phyloP scores from a whole-genome alignment of 176 grass and related monocot genomes.

The Aegilops tauschii region DNA sequence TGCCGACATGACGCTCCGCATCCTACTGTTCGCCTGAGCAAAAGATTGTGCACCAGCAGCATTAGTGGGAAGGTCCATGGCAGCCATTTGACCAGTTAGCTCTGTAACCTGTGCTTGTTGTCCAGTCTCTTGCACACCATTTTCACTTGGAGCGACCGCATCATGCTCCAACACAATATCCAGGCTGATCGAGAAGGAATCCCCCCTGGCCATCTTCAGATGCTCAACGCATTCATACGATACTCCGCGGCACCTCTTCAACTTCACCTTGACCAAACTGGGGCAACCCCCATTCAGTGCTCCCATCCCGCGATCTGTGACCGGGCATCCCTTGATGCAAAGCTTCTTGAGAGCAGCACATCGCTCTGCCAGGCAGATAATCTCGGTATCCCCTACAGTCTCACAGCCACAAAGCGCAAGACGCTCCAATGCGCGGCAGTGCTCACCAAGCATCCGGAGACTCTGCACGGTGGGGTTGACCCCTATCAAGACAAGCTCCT shows the following conservation, averaged over 20 bases:
- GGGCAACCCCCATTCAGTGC: conserved; percentile 76
- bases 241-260: conserved; percentile 87
- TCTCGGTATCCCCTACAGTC: conserved; percentile 80
- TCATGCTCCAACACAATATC: conserved; percentile 58
- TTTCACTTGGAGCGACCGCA: conserved; percentile 40
- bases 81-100: conserved; percentile 41
- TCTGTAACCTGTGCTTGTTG: conserved; percentile 25
- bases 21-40: conserved; percentile 33
- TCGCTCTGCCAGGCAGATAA: conserved; percentile 79
- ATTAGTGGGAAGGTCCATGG: conserved; percentile 34
- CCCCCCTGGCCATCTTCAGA: conserved; percentile 55
- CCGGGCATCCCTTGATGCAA: conserved; percentile 94
- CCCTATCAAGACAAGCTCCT: conserved; percentile 86
- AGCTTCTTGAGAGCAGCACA: conserved; percentile 87
- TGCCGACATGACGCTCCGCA: conserved; percentile 48
- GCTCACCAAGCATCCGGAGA: conserved; percentile 63
- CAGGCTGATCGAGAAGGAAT: conserved; percentile 49
- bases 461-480: conserved; percentile 77
- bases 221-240: conserved; percentile 57
- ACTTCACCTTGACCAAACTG: conserved; percentile 85
- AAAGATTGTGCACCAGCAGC: conserved; percentile 35
- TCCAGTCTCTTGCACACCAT: conserved; percentile 38
- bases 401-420: conserved; percentile 89
- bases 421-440: conserved; percentile 72
- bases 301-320: conserved; percentile 83